phyloP scores from a whole-genome alignment of 305 asterid species.

The Fraxinus platypoda region DNA sequence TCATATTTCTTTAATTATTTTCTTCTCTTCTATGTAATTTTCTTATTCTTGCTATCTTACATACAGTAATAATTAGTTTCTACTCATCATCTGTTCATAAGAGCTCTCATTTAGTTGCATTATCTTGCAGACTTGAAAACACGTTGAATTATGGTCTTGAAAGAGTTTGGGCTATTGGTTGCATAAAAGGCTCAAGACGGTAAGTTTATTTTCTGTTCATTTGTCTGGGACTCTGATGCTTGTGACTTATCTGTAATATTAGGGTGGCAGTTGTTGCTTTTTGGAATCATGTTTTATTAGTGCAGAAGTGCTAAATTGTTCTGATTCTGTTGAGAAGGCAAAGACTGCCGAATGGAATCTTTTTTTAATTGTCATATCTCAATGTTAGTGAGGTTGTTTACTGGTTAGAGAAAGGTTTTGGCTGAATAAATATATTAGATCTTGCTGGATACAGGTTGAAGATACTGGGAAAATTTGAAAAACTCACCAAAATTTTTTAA shows the following conservation, averaged over 20 bases:
- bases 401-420: slow-evolving; percentile 13
- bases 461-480: not conserved
- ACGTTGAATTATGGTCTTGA: slow-evolving; percentile 96
- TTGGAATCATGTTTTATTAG: not conserved
- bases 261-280: not conserved
- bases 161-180: slow-evolving; percentile 97
- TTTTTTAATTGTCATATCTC: not conserved
- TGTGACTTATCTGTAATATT: slow-evolving; percentile 4
- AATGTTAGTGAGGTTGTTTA: slow-evolving; percentile 9
- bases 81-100: not conserved
- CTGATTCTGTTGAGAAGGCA: not conserved
- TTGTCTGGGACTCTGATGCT: slow-evolving; percentile 5
- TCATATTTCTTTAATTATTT: not conserved
- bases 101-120: slow-evolving; percentile 26
- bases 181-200: slow-evolving; percentile 90
- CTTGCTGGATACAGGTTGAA: slow-evolving; percentile 3
- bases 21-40: not conserved
- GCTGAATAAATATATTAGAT: not conserved
- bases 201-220: slow-evolving; percentile 36
- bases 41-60: slow-evolving; percentile 6
- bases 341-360: not conserved
- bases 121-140: slow-evolving; percentile 79
- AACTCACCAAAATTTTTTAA: slow-evolving; percentile 4
- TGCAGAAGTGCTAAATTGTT: not conserved
- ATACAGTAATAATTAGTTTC: slow-evolving; percentile 19